phyloP scores from a whole-genome alignment of 495 filamentous ascomycete genomes.

The Daldinia loculata region DNA sequence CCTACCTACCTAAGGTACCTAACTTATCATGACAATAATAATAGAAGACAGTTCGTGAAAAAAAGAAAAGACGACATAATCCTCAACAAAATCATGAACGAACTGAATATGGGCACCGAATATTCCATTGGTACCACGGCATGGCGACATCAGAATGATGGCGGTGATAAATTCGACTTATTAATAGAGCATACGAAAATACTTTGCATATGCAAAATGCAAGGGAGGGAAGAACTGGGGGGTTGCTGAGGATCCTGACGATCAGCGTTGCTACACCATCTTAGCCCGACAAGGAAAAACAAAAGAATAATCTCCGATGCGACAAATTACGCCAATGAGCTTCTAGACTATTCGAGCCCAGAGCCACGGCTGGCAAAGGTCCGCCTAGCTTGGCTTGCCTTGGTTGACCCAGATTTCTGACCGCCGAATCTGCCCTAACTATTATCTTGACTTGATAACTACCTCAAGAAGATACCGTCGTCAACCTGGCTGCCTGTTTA shows the following conservation, averaged over 20 bases:
- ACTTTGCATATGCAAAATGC: conserved; percentile 10
- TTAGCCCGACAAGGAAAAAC: conserved; percentile 23
- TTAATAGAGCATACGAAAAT: conserved; percentile 4
- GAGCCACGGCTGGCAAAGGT: conserved; percentile 13
- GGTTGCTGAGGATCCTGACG: conserved; percentile 5
- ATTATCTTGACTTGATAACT: neutral
- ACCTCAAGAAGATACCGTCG: conserved; percentile 4
- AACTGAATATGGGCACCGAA: neutral
- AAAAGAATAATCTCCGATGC: conserved; percentile 33
- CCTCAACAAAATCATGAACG: neutral
- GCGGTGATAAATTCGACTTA: neutral
- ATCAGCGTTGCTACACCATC: conserved; percentile 19
- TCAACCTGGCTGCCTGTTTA: neutral
- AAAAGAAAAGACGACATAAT: conserved; percentile 1
- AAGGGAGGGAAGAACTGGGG: conserved; percentile 14
- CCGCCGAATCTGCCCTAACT: conserved; percentile 9
- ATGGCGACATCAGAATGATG: neutral
- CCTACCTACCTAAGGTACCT: neutral
- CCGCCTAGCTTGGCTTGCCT: conserved; percentile 7
- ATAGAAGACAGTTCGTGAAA: neutral
- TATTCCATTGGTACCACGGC: neutral
- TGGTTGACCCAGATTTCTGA: conserved; percentile 7
- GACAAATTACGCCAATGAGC: conserved; percentile 31
- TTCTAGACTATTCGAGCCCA: conserved; percentile 21
- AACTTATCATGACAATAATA: neutral